Evolutionary conservation across 495 filamentous ascomycete genomes (phyloP), one percentile per base, ranked within the genome.

Genomic region (Usnea hakonensis): DNA sequence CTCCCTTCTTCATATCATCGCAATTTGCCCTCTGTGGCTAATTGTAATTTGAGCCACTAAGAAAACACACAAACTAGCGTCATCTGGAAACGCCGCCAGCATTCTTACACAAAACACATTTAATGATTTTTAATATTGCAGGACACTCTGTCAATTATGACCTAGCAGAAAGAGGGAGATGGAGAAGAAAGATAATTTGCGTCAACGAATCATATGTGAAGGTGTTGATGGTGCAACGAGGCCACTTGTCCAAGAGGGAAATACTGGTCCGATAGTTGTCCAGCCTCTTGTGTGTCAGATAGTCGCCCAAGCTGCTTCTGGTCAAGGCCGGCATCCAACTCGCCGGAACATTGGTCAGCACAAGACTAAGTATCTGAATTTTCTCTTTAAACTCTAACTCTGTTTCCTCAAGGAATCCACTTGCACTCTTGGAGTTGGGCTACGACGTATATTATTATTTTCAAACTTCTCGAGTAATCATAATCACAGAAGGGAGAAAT

Each of bases 251-350:
- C 23, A 13, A 28, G 23, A 26, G 16, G 38, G 23, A 28, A 28
- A 23, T 14, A n/a, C 13, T 50, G 46, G 2, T 50, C 13, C 13
- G 46, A 0, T 28, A 3, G 23, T 48, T n/a, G n/a, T n/a, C 52
- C 52, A 55, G 52, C 52, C 52, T 55, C 40, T 35, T 19, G 37
- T 58, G 56, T 58, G 8, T 58, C 38, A 58, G 57, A 58, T 58
- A 33, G 9, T 35, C 9, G 23, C 35, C 41, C 23, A 41, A 58
- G 32, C 44, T 26, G n/a, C 5, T 40, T 58, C 40, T 21, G 17
- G 43, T 10, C 21, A 57, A 28, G 33, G 23, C 14, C 55, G 17
- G 40, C 14, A 41, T 28, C 7, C 35, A 14, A 32, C 37, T 19
- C 28, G 36, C 32, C 55, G 3, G 9, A 32, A 35, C 37, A 43